Base-by-base conservation (phyloP, 768 basidiomycete genomes). In the Mycena floridula region DNA sequence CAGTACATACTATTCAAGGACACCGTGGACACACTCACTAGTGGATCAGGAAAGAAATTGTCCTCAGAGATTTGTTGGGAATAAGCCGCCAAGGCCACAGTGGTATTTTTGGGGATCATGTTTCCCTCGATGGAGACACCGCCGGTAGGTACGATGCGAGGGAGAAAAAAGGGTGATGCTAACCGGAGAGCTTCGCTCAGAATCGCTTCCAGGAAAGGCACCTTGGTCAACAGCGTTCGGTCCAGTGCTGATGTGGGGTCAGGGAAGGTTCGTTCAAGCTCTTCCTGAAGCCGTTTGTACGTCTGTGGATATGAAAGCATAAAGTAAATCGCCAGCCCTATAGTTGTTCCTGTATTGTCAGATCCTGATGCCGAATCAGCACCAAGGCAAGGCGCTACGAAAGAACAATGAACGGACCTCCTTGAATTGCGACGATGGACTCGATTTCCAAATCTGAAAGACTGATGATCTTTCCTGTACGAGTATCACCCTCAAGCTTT, bases 171-270 rank as follows among this genome's bases (percentile, higher is more conserved):
- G 0, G 64, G 63, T 2, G 63, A 41, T 8, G 53, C 53, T 3
- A 69, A 43, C 0, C 66, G 58, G 4, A 69, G 50, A 5, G 57
- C 39, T 46, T 69, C 67, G 40, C 59, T 51, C 23, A 67, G 46
- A 11, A 63, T 61, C 3, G 57, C 66, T 42, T 58, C n/a, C 50
- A 46, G 28, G 9, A 30, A 9, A 30, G 28, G 28, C 9, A 30
- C n/a, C n/a, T 9, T n/a, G n/a, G 28, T n/a, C 28, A 30, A n/a
- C 28, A 9, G 9, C 28, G 28, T 9, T n/a, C 28, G 9, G 28
- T 30, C 28, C 9, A 30, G 28, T 9, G 28, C n/a, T n/a, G 9
- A n/a, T n/a, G n/a, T 30, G 9, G 28, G 28, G 28, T 30, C 28
- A n/a, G 28, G 28, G n/a, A 30, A 30, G 9, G 28, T n/a, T 9